Conservation (phyloP, 1,284 basidiomycete genomes). For the Ganoderma lingzhi region DNA sequence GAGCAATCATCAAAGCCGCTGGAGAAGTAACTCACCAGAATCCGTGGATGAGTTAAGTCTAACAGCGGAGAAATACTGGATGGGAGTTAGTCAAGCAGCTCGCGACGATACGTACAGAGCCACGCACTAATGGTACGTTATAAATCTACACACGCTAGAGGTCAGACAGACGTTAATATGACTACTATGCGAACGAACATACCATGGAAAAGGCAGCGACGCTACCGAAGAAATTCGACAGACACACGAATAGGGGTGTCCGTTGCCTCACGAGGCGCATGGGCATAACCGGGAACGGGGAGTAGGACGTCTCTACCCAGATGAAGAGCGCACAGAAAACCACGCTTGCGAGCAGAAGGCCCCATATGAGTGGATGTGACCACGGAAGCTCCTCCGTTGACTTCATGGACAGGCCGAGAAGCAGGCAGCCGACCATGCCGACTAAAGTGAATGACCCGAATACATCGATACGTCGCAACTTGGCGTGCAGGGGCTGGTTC, state of each 20-base stretch:
- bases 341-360: slow-evolving; percentile 65
- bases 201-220: slow-evolving; percentile 85
- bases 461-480: slow-evolving; percentile 83
- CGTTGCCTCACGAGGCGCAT: slow-evolving; percentile 76
- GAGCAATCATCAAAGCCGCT: slow-evolving; percentile 19
- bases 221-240: slow-evolving; percentile 82
- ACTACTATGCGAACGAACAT: slow-evolving; percentile 40
- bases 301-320: slow-evolving; percentile 76
- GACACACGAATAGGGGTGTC: slow-evolving; percentile 82
- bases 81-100: slow-evolving; percentile 6
- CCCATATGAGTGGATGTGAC: slow-evolving; percentile 74
- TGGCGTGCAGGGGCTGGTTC: slow-evolving; percentile 65
- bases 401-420: slow-evolving; percentile 83
- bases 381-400: slow-evolving; percentile 84
- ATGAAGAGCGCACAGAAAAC: slow-evolving; percentile 69
- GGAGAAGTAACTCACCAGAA: slow-evolving; percentile 60
- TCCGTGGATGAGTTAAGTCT: slow-evolving; percentile 74
- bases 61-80: slow-evolving; percentile 86
- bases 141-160: slow-evolving; percentile 67
- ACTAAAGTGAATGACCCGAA: slow-evolving; percentile 85
- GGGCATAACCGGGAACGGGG: slow-evolving; percentile 87
- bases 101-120: slow-evolving; percentile 11
- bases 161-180: slow-evolving; percentile 14
- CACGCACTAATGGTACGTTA: slow-evolving; percentile 78
- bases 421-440: slow-evolving; percentile 72